Evolutionary conservation across 768 basidiomycete species (phyloP).

Genomic region (Phaffia australis): DNA sequence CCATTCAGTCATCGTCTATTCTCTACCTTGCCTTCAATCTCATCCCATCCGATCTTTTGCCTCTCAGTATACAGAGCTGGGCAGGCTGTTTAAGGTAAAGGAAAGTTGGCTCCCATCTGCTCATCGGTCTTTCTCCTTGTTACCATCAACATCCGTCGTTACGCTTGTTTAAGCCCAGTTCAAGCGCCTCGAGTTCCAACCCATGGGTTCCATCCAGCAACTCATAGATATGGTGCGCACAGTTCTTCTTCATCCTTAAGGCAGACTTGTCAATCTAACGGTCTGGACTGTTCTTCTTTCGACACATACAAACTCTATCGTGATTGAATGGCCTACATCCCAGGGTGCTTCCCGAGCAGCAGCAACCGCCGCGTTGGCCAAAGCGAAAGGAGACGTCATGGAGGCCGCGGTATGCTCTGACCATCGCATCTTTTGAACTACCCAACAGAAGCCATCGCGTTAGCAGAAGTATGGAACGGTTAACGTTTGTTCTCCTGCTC

Average conservation of each 20-base stretch:
- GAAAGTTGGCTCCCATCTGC: not conserved
- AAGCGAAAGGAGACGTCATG: constrained; percentile 74
- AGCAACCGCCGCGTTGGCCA: constrained; percentile 69
- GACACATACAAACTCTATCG: no score
- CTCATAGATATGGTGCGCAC: constrained; percentile 51
- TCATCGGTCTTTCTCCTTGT: no score
- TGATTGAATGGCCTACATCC: no score
- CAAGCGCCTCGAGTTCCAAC: not conserved
- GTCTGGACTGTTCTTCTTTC: not conserved
- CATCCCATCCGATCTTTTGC: not conserved
- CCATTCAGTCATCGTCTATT: not conserved
- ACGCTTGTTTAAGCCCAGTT: no score
- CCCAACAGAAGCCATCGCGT: no score
- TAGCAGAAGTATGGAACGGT: not conserved
- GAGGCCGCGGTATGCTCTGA: constrained; percentile 72
- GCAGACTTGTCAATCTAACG: not conserved
- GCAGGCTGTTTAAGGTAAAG: not conserved
- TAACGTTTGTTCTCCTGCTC: no score
- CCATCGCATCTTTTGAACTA: constrained; percentile 40
- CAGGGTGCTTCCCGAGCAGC: constrained; percentile 74
- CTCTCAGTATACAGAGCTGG: not conserved
- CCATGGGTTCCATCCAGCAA: constrained; percentile 41
- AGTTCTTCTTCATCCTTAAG: constrained; percentile 14
- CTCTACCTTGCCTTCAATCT: not conserved
- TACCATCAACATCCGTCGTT: not conserved